A percentile compares a stretch with the other conserved stretches of the same genome.
Conservation (phyloP, 2,329 filamentous ascomycete species). For the Nigrograna mackinnonii region DNA sequence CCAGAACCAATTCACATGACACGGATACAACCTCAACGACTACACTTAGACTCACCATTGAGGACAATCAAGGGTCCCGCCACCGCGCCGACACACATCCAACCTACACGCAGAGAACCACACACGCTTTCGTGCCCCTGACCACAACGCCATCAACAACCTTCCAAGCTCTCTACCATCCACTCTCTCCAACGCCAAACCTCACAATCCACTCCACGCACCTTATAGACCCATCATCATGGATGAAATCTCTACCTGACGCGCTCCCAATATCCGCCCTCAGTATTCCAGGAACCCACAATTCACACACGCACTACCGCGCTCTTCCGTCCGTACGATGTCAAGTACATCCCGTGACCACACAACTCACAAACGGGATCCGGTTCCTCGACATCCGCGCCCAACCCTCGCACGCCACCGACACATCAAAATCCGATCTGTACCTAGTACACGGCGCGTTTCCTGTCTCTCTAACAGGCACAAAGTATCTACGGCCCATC, state of each 20-base stretch:
- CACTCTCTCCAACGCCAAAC: slow-evolving; percentile 45
- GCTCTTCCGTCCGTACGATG: slow-evolving; percentile 93
- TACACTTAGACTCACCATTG: slow-evolving; percentile 76
- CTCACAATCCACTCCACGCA: slow-evolving; percentile 31
- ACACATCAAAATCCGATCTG: slow-evolving; percentile 62
- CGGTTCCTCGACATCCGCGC: slow-evolving; percentile 94
- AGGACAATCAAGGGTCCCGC: slow-evolving; percentile 59
- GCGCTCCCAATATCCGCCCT: slow-evolving; percentile 76
- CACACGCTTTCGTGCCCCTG: slow-evolving; percentile 43
- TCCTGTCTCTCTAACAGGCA: slow-evolving; percentile 80
- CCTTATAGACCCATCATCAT: slow-evolving; percentile 64
- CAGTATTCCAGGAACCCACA: slow-evolving; percentile 94
- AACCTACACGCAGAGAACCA: slow-evolving; percentile 56
- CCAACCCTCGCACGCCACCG: slow-evolving; percentile 62
- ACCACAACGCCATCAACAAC: slow-evolving; percentile 41
- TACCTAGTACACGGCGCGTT: slow-evolving; percentile 89
- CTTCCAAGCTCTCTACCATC: slow-evolving; percentile 49
- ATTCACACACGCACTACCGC: slow-evolving; percentile 81
- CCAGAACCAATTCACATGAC: slow-evolving; percentile 53
- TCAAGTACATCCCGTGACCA: slow-evolving; percentile 75
- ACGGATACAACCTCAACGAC: slow-evolving; percentile 40
- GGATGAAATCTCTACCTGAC: slow-evolving; percentile 81
- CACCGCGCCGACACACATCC: slow-evolving; percentile 70
- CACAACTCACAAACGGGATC: slow-evolving; percentile 86
- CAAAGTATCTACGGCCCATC: slow-evolving; percentile 76